Base-by-base conservation (phyloP, 1,139 yeast genomes). In the Pichia sp. region DNA sequence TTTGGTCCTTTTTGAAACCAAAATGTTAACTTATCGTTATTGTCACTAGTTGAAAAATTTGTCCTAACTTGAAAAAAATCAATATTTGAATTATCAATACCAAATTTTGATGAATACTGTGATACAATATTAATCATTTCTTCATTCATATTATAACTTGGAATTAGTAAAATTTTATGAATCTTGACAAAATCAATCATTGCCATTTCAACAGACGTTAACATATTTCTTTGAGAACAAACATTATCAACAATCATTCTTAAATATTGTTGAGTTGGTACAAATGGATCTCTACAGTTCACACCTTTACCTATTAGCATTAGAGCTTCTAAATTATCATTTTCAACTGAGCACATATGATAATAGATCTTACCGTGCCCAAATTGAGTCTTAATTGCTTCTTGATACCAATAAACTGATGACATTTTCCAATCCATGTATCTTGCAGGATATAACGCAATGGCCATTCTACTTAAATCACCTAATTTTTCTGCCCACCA, bases 401-500 rank as follows among this genome's bases (percentile, higher is more conserved):
- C 74, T 36, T 80, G 75, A 63, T 86, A 86, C 95, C 95, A 86
- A 65, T 79, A 78, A 64, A 85, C 89, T 0, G 93, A 85, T 59
- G 88, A 79, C 41, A 82, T 67, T 66, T 85, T 86, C 95, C 95
- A 86, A 65, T 86, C 93, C 60, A 86, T 84, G 62, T 81, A 84
- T 51, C 84, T 77, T 16, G 90, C 83, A 27, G 89, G 83, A 63
- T 85, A 86, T 49, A 86, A 70, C 1, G 93, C 91, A 58, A 86
- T 85, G 11, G 93, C 91, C 91, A 86, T 86, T 64, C 95, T 72
- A 41, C 88, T 82, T 58, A 86, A 72, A 66, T 86, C 95, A 36
- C 93, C 95, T 47, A 86, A 69, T 65, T 86, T 83, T 65, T 86
- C 93, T 55, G 77, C 76, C 77, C 89, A 80, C 91, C 91, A 86